A percentile compares a stretch with the other conserved stretches of the same genome.
Conservation (phyloP, 148 eudicot species). For the Cornus controversa region DNA sequence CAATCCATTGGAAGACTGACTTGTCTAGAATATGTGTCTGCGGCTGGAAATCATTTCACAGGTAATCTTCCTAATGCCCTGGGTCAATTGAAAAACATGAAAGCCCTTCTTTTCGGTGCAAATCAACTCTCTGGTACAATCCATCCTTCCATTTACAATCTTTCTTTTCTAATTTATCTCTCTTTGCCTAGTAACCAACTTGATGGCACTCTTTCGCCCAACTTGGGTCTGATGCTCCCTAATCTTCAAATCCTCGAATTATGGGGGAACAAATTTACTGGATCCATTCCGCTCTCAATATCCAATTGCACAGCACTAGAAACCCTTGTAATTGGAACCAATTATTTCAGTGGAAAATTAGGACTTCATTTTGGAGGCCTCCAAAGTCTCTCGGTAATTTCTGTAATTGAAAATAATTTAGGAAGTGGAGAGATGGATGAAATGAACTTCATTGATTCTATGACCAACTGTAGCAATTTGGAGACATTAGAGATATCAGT, state of each 20-base stretch:
- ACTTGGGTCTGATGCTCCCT: background rate
- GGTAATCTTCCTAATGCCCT: background rate
- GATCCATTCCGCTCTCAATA: slow-evolving; percentile 3
- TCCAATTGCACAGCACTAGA: background rate
- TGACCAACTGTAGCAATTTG: background rate
- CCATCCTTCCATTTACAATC: background rate
- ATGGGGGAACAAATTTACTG: slow-evolving; percentile 4
- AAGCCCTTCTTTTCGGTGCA: background rate
- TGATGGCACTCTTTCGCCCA: background rate
- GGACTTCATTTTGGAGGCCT: background rate
- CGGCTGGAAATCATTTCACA: background rate
- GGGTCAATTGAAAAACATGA: background rate
- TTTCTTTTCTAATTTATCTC: background rate
- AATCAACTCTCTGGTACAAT: slow-evolving; percentile 6
- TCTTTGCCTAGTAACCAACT: background rate
- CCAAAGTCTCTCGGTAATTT: background rate
- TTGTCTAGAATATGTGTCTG: background rate
- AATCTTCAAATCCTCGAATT: background rate
- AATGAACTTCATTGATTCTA: background rate
- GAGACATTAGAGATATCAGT: background rate
- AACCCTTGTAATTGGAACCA: background rate
- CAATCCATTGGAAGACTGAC: too few species aligned
- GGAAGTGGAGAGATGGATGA: slow-evolving; percentile 2
- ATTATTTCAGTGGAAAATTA: background rate
- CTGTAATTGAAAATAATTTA: background rate